These are phyloP conservation scores for Candida ulmi DNA, from an alignment of 805 yeast species.

Conservation along the genomic window DNA sequence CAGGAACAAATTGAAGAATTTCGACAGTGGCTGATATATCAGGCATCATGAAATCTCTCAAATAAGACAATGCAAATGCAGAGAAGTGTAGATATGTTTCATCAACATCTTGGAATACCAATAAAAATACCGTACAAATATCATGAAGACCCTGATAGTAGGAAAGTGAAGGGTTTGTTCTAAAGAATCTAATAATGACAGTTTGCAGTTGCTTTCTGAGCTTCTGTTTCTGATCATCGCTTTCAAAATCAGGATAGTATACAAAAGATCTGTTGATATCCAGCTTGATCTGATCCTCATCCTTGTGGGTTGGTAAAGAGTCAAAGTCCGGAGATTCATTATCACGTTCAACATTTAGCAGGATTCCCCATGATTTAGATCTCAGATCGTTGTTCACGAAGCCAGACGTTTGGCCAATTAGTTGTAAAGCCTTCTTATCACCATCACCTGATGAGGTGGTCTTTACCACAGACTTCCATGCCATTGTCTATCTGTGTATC, in stretches of 20 bases:
- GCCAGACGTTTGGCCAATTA: no score
- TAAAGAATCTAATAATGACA: constrained; percentile 48
- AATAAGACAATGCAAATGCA: constrained; percentile 48
- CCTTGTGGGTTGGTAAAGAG: constrained; percentile 34
- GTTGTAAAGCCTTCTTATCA: no score
- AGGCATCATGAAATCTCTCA: constrained; percentile 84
- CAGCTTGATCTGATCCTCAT: constrained; percentile 71
- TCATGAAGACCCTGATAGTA: constrained; percentile 96
- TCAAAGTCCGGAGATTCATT: background rate
- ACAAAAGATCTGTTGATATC: constrained; percentile 75
- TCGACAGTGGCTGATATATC: constrained; percentile 59
- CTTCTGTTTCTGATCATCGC: constrained; percentile 14
- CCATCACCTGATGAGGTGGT: no score
- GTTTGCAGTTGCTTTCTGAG: constrained; percentile 22
- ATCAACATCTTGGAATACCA: constrained; percentile 39
- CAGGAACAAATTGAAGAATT: constrained; percentile 63
- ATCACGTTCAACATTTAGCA: background rate
- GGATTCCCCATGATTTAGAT: background rate
- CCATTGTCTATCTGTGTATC: no score
- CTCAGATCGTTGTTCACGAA: no score
- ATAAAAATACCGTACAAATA: constrained; percentile 59
- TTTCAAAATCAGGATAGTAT: constrained; percentile 25
- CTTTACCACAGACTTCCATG: no score
- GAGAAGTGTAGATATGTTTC: constrained; percentile 36
- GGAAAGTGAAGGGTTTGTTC: constrained; percentile 54